Conservation (phyloP, 495 filamentous ascomycete species). For the Podospora bellae-mahoneyi region DNA sequence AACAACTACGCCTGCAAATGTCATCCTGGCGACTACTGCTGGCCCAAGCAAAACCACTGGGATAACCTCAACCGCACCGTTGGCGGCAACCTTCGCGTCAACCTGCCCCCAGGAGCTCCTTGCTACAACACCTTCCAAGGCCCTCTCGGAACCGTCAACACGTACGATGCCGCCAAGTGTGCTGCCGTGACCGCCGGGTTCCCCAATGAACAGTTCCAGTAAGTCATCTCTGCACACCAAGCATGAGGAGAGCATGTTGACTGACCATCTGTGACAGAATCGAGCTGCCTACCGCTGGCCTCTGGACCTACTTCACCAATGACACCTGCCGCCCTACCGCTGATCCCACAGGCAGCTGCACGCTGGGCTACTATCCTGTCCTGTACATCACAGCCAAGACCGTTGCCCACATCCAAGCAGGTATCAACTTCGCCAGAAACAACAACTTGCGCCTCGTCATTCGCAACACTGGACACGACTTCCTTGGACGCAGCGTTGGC, state of each 20-base stretch:
- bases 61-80: constrained; percentile 38
- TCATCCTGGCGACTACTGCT: constrained; percentile 40
- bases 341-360: constrained; percentile 49
- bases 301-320: constrained; percentile 49
- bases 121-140: constrained; percentile 43
- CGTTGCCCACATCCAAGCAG: constrained; percentile 44
- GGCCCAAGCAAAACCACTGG: constrained; percentile 39
- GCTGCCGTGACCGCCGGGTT: constrained; percentile 34
- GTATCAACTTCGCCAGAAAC: constrained; percentile 51
- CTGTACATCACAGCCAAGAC: constrained; percentile 53
- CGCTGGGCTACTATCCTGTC: constrained; percentile 53
- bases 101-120: constrained; percentile 39
- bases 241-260: neutral
- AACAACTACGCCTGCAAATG: constrained; percentile 45
- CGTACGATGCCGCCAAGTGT: constrained; percentile 40
- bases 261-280: constrained; percentile 26
- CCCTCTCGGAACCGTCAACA: constrained; percentile 37
- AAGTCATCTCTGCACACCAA: constrained; percentile 12
- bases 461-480: constrained; percentile 64
- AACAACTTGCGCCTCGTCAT: constrained; percentile 60
- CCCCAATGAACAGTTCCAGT: constrained; percentile 39
- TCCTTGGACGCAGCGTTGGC: constrained; percentile 56
- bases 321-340: constrained; percentile 45
- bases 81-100: constrained; percentile 37
- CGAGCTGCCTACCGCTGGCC: constrained; percentile 38